phyloP scores from a whole-genome alignment of 768 basidiomycete genomes.

The Russula earlei region DNA sequence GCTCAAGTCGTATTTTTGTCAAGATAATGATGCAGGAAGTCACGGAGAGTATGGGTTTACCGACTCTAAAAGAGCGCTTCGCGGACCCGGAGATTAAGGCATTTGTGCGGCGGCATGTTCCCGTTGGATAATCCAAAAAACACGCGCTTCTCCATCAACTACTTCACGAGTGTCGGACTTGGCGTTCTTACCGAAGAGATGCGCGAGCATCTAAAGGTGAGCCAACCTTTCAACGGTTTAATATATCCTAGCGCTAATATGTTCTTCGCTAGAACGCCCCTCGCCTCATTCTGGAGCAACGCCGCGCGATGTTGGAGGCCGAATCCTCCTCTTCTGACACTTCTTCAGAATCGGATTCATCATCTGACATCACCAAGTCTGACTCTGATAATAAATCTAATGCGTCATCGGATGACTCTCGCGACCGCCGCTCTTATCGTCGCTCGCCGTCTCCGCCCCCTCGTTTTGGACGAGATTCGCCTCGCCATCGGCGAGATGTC shows the following conservation, averaged over 20 bases:
- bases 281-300: conserved; percentile 86
- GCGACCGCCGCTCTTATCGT: conserved; percentile 23
- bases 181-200: conserved; percentile 91
- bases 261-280: conserved; percentile 69
- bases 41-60: conserved; percentile 88
- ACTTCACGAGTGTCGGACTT: conserved; percentile 91
- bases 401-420: conserved; percentile 27
- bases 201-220: conserved; percentile 89
- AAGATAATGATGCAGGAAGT: conserved; percentile 96
- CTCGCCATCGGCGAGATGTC: conserved; percentile 18
- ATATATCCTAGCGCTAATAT: not conserved
- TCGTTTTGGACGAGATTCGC: conserved; percentile 21
- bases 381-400: conserved; percentile 33
- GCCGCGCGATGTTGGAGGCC: conserved; percentile 77
- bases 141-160: conserved; percentile 94
- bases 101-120: conserved; percentile 79
- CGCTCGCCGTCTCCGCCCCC: conserved; percentile 29
- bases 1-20: conserved; percentile 91
- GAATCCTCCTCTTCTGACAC: conserved; percentile 39
- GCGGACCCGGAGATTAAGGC: conserved; percentile 73
- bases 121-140: conserved; percentile 95
- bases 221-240: conserved; percentile 22
- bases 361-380: conserved; percentile 30
- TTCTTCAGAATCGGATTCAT: conserved; percentile 34
- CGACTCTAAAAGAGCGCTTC: conserved; percentile 79